Evolutionary conservation across 2,329 filamentous ascomycete species (phyloP).

Genomic region (Knufia fluminis): DNA sequence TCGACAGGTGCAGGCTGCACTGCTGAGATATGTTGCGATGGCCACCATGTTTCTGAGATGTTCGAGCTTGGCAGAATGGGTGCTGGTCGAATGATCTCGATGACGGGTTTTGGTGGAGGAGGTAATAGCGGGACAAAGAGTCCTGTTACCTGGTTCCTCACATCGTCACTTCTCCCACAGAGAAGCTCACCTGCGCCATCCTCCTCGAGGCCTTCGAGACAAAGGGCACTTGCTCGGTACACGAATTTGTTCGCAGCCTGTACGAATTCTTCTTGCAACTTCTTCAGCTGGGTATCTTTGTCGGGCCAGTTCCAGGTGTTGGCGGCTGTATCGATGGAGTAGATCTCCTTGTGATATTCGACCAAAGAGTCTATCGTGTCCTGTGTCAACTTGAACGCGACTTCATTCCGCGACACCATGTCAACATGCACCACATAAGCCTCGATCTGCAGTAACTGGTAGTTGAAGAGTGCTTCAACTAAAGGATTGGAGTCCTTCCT

Average conservation of each 20-base stretch:
- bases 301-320: slow-evolving; percentile 91
- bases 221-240: slow-evolving; percentile 77
- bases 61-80: slow-evolving; percentile 78
- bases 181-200: slow-evolving; percentile 91
- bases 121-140: slow-evolving; percentile 79
- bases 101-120: slow-evolving; percentile 74
- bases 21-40: slow-evolving; percentile 56
- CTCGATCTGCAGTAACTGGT: slow-evolving; percentile 85
- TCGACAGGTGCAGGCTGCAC: slow-evolving; percentile 65
- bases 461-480: slow-evolving; percentile 82
- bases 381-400: slow-evolving; percentile 92
- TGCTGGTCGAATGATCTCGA: slow-evolving; percentile 80
- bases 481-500: slow-evolving; percentile 72
- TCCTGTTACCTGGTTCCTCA: slow-evolving; percentile 75
- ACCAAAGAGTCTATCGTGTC: slow-evolving; percentile 90
- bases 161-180: slow-evolving; percentile 82
- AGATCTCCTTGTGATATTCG: slow-evolving; percentile 92
- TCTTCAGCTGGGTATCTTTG: slow-evolving; percentile 93
- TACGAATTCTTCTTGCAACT: slow-evolving; percentile 91
- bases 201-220: slow-evolving; percentile 91
- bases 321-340: slow-evolving; percentile 81
- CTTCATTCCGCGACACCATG: slow-evolving; percentile 95
- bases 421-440: slow-evolving; percentile 98
- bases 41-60: slow-evolving; percentile 68
- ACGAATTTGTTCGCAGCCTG: slow-evolving; percentile 97